Evolutionary conservation across 768 basidiomycete species (phyloP), one percentile per base, ranked within the genome.

Genomic region (Phylloporus sp.): DNA sequence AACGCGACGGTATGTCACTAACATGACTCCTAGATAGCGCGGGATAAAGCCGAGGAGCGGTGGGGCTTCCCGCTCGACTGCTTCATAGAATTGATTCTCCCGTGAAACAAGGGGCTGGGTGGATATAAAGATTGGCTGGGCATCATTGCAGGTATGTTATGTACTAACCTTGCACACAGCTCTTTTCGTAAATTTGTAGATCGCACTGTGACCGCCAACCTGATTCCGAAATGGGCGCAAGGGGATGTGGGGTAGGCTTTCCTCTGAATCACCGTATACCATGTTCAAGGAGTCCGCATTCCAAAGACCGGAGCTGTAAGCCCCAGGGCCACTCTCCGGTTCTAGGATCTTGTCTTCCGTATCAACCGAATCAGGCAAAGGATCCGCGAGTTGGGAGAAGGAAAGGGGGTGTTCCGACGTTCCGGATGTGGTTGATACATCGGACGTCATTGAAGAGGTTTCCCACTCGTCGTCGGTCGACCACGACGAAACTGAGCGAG

Each of bases 1-100:
- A 35, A 92, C 88, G 13, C 87, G 81, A 23, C 97, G 84, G 65
- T 98, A 98, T 47, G 88, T 95, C 61, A 99, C 95, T 36, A 98
- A 80, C 93, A 99, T 97, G 49, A 99, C 97, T 22, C 97, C 97
- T 15, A 99, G 78, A 70, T 99, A 99, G 39, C 95, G 86, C n/a
- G 97, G 97, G 53, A 97, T 97, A 63, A 92, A 99, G 13, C 81
- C 87, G 5, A 98, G 78, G 9, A 99, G 77, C 5, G 91, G 93
- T 0, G 97, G 95, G 0, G 91, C 91, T 62, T 93, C 91, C 24
- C 86, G 81, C 67, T 99, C 97, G 28, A 98, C 93, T 2, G 94
- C 83, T 67, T 99, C 97, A 66, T 99, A 99, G 65, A 99, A 97
- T 42, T 97, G 76, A 65, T 99, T 99, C 72, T 99, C 97, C 50